Conservation (phyloP, 208 protist genomes). For the Acanthamoeba rhysodes region DNA sequence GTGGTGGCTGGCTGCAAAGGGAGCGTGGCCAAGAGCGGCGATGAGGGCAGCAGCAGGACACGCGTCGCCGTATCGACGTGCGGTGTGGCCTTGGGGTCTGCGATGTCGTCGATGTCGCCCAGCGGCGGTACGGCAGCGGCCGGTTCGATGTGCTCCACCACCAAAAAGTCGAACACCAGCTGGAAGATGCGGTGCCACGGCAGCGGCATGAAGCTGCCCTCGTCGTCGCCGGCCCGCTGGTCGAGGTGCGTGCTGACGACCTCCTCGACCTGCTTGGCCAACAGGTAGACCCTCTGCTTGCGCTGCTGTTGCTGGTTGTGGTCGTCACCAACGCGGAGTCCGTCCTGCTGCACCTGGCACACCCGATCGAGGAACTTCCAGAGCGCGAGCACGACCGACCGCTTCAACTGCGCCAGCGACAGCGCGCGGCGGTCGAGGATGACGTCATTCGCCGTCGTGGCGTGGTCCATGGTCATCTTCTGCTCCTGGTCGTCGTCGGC, state of each 20-base stretch:
- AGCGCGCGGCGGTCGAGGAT: too few species aligned
- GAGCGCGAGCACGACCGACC: background rate
- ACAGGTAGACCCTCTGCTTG: background rate
- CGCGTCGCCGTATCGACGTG: background rate
- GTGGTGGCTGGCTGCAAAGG: background rate
- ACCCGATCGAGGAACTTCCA: background rate
- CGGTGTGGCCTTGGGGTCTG: background rate
- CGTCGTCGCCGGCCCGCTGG: background rate
- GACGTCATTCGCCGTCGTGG: background rate
- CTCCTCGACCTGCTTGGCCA: background rate
- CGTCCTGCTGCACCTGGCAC: background rate
- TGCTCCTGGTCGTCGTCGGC: background rate
- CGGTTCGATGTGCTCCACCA: background rate
- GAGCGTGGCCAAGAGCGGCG: background rate
- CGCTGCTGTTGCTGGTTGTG: background rate
- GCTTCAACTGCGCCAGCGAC: background rate
- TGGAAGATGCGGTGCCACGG: conserved; percentile 20
- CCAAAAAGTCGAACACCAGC: conserved; percentile 21
- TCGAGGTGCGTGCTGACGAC: background rate
- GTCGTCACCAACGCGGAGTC: background rate
- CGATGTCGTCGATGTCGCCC: background rate
- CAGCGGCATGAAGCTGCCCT: background rate
- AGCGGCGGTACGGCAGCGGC: background rate
- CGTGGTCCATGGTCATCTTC: background rate
- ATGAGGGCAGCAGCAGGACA: background rate